Evolutionary conservation across 768 basidiomycete genomes (phyloP).

Genomic region (Kwoniella bestiolae): DNA sequence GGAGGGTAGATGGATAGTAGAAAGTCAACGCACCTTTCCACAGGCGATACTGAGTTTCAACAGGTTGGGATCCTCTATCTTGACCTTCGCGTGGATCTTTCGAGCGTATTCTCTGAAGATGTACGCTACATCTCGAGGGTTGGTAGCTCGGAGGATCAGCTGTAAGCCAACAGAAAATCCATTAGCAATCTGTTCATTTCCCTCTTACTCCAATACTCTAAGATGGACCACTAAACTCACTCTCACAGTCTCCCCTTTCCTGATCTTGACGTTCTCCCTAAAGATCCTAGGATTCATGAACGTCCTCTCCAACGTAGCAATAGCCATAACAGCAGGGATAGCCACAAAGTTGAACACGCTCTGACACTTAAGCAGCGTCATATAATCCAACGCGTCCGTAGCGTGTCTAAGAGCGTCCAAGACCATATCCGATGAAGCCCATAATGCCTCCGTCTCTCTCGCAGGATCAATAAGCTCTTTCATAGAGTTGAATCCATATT

Average conservation of each 20-base stretch:
- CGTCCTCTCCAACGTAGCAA: conserved; percentile 87
- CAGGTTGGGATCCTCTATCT: conserved; percentile 83
- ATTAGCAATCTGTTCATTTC: background rate
- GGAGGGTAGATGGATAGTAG: no score
- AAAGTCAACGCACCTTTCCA: conserved; percentile 67
- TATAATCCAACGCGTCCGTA: conserved; percentile 85
- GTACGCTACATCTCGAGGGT: conserved; percentile 85
- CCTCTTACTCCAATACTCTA: background rate
- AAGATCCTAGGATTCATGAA: conserved; percentile 92
- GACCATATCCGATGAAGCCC: conserved; percentile 85
- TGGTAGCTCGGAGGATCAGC: conserved; percentile 91
- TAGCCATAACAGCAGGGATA: conserved; percentile 91
- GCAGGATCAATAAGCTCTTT: conserved; percentile 60
- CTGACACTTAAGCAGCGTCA: conserved; percentile 83
- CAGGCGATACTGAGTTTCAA: conserved; percentile 80
- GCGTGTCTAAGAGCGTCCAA: conserved; percentile 84
- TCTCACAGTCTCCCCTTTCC: conserved; percentile 82
- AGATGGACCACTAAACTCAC: conserved; percentile 60
- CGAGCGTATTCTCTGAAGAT: conserved; percentile 83
- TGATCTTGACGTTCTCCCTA: conserved; percentile 87
- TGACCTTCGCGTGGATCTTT: conserved; percentile 77
- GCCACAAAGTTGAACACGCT: conserved; percentile 95
- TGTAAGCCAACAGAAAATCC: conserved; percentile 51
- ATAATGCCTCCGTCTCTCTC: conserved; percentile 70
- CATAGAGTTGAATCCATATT: conserved; percentile 67